Base-by-base conservation (phyloP, 257 asterid genomes). In the Osmanthus fragrans region DNA sequence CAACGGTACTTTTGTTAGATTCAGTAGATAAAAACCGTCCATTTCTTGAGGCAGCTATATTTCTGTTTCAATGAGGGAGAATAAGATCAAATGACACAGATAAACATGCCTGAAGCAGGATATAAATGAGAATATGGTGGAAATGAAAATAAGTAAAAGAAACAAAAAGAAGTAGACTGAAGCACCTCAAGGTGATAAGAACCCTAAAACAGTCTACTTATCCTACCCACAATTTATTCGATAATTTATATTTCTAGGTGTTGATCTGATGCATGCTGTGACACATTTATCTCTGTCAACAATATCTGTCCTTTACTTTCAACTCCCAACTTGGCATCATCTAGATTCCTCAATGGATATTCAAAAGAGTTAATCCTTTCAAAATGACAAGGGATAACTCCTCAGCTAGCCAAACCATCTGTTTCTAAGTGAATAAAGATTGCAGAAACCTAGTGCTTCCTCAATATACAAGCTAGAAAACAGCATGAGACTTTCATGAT, bases 21-120 rank as follows among this genome's bases (percentile, higher is more conserved):
- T 83, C 89, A 7, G 88, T 75, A 77, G 91, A 86, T 75, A 90
- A 72, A 80, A 82, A 82, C n/a, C 94, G 86, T 36, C 81, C 87
- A 83, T 85, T 87, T 88, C 82, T 81, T 4, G 88, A 71, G 40
- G 88, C 74, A 4, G 86, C 74, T 68, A 81, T 65, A 73, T 85
- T 73, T 82, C 88, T 81, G 89, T 63, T 76, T 70, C 40, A 70
- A 39, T 23, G n/a, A 63, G 36, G 76, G 72, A 7, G 27, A 33
- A 32, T 12, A 45, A 65, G 64, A 45, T 79, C 34, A 56, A 68
- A 73, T 9, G 16, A 42, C 72, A 74, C 36, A 51, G 56, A 49
- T 8, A n/a, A 30, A 67, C 36, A 27, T 4, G 4, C 1, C 25
- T 18, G 67, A 2, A n/a, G 67, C 32, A 12, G 68, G 68, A 21